Evolutionary conservation across 2,329 filamentous ascomycete genomes (phyloP).

Genomic region (Alternaria viburni): DNA sequence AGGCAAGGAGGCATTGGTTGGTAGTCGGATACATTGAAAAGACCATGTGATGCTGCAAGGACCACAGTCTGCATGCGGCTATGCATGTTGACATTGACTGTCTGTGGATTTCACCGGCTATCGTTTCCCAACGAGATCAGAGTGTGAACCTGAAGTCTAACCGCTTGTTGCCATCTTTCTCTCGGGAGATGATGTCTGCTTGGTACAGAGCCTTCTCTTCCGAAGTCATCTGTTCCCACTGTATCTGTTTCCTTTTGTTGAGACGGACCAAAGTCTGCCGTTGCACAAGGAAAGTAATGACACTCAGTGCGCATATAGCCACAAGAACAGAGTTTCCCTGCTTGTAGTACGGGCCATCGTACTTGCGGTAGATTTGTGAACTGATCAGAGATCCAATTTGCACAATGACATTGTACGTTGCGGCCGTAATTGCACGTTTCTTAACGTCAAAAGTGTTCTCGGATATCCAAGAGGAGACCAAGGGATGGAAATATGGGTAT

Average conservation of each 20-base stretch:
- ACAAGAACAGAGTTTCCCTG: constrained; percentile 61
- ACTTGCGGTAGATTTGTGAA: constrained; percentile 57
- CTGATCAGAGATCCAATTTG: constrained; percentile 51
- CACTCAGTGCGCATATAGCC: constrained; percentile 56
- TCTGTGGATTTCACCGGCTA: not conserved
- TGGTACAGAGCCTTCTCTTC: constrained; percentile 60
- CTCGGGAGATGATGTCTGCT: constrained; percentile 36
- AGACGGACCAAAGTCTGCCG: constrained; percentile 49
- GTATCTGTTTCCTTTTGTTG: constrained; percentile 48
- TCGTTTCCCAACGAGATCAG: constrained; percentile 8
- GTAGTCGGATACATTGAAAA: not conserved
- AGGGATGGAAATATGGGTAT: constrained; percentile 59
- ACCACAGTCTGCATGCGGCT: too few species aligned
- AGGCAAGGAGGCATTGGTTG: not conserved
- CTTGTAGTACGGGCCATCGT: constrained; percentile 62
- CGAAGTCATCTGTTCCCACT: constrained; percentile 58
- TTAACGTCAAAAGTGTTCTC: constrained; percentile 68
- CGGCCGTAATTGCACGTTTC: constrained; percentile 66
- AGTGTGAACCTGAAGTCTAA: constrained; percentile 49
- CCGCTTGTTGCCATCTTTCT: constrained; percentile 48
- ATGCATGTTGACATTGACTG: not conserved
- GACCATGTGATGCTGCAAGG: not conserved
- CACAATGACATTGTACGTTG: constrained; percentile 64
- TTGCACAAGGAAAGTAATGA: constrained; percentile 58
- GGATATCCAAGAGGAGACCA: constrained; percentile 66